Conservation (phyloP, 2,329 filamentous ascomycete species). For the Tricladium varicosporioides region DNA sequence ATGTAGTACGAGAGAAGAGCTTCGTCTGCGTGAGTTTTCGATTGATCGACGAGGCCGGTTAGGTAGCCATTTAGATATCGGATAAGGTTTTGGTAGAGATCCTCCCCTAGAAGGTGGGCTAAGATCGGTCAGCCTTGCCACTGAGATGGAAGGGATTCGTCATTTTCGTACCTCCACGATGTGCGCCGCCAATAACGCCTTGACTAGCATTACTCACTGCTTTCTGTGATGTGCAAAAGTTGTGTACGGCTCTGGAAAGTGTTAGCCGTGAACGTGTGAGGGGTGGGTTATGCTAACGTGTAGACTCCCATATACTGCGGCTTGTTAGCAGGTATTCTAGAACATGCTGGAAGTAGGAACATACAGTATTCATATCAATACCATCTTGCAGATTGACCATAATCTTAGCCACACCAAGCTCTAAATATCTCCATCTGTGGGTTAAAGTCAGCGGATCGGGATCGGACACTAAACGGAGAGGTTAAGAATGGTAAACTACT, state of each 20-base stretch:
- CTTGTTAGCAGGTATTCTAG: constrained; percentile 1
- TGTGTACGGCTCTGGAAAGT: constrained; percentile 75
- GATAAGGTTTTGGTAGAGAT: constrained; percentile 89
- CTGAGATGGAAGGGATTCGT: constrained; percentile 7
- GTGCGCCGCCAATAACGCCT: constrained; percentile 50
- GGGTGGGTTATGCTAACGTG: constrained; percentile 55
- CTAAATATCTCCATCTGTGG: constrained; percentile 81
- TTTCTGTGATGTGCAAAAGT: constrained; percentile 98
- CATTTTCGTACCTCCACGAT: constrained; percentile 63
- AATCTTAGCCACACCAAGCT: constrained; percentile 84
- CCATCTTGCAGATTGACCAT: constrained; percentile 91
- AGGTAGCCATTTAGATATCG: constrained; percentile 81
- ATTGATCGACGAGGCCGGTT: constrained; percentile 63
- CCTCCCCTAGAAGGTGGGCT: constrained; percentile 94
- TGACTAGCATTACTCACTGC: constrained; percentile 60
- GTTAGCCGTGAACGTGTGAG: constrained; percentile 36
- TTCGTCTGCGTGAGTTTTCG: constrained; percentile 81
- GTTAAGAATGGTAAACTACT: constrained; percentile 33
- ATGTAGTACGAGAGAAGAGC: constrained; percentile 92
- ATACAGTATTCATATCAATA: constrained; percentile 85
- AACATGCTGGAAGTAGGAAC: constrained; percentile 28
- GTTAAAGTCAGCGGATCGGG: constrained; percentile 10
- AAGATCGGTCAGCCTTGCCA: constrained; percentile 16
- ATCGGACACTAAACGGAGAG: not conserved
- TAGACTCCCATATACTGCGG: constrained; percentile 90